A percentile compares a stretch with the other conserved stretches of the same genome.
These are phyloP conservation scores for Hibiscus mutabilis DNA, from an alignment of 345 rosid genomes.

Conservation along the genomic window DNA sequence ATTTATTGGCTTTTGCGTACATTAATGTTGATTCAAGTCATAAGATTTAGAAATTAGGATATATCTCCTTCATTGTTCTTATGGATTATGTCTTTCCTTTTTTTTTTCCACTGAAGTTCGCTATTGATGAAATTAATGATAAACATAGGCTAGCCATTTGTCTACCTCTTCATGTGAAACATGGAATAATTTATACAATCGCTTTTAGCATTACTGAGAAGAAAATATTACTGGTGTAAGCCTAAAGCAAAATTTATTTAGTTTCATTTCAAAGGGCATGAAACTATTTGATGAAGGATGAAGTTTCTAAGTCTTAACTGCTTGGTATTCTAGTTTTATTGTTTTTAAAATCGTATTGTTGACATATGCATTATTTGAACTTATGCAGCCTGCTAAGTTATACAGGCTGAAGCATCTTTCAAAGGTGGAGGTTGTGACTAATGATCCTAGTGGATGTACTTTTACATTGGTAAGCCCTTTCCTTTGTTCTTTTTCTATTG, in stretches of 20 bases:
- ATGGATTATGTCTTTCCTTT: too few species aligned
- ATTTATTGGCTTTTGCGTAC: background rate
- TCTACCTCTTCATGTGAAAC: background rate
- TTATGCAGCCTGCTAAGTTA: slow-evolving; percentile 77
- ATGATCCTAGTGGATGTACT: slow-evolving; percentile 96
- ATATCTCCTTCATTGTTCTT: too few species aligned
- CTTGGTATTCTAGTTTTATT: too few species aligned
- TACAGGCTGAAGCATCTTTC: slow-evolving; percentile 95
- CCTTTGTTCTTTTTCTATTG: background rate
- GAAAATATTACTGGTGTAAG: too few species aligned
- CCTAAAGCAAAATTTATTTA: too few species aligned
- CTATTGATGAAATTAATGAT: background rate
- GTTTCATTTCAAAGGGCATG: too few species aligned
- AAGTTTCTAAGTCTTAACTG: too few species aligned
- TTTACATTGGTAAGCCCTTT: slow-evolving; percentile 67
- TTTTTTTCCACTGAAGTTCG: background rate
- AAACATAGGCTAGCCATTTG: background rate
- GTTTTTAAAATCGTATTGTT: slow-evolving; percentile 8
- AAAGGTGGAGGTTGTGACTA: slow-evolving; percentile 85
- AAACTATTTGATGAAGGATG: too few species aligned
- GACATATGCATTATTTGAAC: slow-evolving; percentile 14
- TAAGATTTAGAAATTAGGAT: too few species aligned
- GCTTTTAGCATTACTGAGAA: too few species aligned
- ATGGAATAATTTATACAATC: background rate
- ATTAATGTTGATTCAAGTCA: background rate